Base-by-base conservation (phyloP, 805 yeast species). In the Schwanniomyces sp. region DNA sequence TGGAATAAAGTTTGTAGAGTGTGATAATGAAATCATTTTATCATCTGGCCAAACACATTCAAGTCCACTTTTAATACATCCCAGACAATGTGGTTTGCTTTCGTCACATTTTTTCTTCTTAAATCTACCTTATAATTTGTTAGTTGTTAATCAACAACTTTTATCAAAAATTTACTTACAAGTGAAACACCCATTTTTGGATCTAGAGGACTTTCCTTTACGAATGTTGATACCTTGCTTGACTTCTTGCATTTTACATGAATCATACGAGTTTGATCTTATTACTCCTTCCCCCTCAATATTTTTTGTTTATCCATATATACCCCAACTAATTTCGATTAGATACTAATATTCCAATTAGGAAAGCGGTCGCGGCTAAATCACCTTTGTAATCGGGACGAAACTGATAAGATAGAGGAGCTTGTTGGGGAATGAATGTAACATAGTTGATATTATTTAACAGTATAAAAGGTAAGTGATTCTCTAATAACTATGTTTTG, bases 91-190 rank as follows among this genome's bases (percentile, higher is more conserved):
- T 1, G 66, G 66, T 30, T 53, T 57, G 5, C 18, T 34, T 50
- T 62, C 65, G 39, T 62, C 64, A 44, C 66, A 62, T 32, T 57
- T 56, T 42, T 58, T 51, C 39, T 52, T 51, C 42, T 54, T 41
- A 9, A 7, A 24, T 12, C 44, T 28, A 29, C 44, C 44, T 41
- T 28, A 8, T 11, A 37, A 12, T n/a, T n/a, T 29, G 37, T 41
- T 32, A 41, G 37, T 18, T 11, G 4, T n/a, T 18, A 12, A 18
- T 29, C 37, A 29, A 12, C 29, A 16, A 9, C 2, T 14, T 5
- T 5, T 4, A 5, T 14, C 8, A 11, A 37, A 21, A n/a, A 16
- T 18, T 24, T 14, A 41, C 44, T 29, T 41, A 41, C 44, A 41
- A 8, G 44, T 41, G 17, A 41, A 41, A 29, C 44, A 41, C 11